Base-by-base conservation (phyloP, 805 yeast species). In the Blastobotrys mokoenaii region DNA sequence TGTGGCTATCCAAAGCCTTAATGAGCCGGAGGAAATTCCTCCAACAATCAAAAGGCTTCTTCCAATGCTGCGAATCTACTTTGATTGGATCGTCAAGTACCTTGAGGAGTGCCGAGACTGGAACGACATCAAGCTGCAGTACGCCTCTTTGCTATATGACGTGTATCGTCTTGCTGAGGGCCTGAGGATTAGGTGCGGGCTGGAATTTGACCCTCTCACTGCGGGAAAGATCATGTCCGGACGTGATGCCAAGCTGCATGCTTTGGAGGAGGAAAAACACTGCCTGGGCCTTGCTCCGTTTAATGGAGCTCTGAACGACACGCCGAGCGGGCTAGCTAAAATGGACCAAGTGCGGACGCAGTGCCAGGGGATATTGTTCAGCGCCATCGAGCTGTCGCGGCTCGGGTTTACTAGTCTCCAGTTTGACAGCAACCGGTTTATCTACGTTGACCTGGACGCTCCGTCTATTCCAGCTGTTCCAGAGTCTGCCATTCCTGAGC, bases 181-280 rank as follows among this genome's bases (percentile, higher is more conserved):
- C 2, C 15, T 43, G 16, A 30, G 43, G 7, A 14, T 25, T n/a
- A 17, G 35, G 7, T 41, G 29, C 15, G 51, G 50, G 31, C 27
- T 51, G 30, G 20, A 25, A 22, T 51, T 51, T 33, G 54, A 51
- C 29, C 40, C 46, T 9, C 17, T 29, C 10, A 48, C 51, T n/a
- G 49, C 51, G 1, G 50, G 43, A 4, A 45, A 39, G 14, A 43
- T 44, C 25, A 25, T 36, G 15, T 31, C 43, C 6, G 46, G 47
- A 17, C 42, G 30, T 12, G 18, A 38, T 8, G 36, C 41, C 3
- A 38, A 31, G 12, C 40, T 41, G 14, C 22, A 33, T 6, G 45
- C 39, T 2, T 22, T 44, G 25, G 47, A 49, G 25, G 54, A 51
- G 22, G 54, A 50, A 43, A 38, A 31, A 14, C 41, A 46, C 33